Conservation (phyloP, 805 yeast genomes). For the Torulaspora indica region DNA sequence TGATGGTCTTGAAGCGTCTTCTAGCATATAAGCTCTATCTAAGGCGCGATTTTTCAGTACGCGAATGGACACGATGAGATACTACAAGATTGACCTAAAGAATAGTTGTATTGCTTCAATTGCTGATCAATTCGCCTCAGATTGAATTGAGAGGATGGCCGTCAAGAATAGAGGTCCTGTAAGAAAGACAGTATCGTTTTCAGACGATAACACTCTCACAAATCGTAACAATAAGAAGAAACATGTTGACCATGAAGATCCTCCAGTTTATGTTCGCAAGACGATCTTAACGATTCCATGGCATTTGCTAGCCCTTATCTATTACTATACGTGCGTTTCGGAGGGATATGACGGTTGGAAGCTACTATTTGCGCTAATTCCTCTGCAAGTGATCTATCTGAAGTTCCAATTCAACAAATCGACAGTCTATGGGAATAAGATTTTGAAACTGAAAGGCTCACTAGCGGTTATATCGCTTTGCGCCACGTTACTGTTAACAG, state of each 20-base stretch:
- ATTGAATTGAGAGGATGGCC: slow-evolving; percentile 15
- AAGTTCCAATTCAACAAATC: slow-evolving; percentile 34
- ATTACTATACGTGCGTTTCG: slow-evolving; percentile 32
- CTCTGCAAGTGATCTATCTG: slow-evolving; percentile 37
- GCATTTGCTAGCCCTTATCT: slow-evolving; percentile 34
- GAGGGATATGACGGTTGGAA: slow-evolving; percentile 28
- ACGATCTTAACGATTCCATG: slow-evolving; percentile 31
- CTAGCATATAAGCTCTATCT: not conserved
- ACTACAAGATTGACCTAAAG: not conserved
- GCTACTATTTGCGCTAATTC: slow-evolving; percentile 30
- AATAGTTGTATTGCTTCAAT: not conserved
- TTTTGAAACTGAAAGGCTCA: slow-evolving; percentile 29
- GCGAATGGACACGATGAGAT: not conserved
- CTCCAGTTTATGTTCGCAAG: slow-evolving; percentile 34
- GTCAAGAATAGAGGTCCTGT: slow-evolving; percentile 22
- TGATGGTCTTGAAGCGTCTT: not conserved
- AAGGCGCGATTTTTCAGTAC: not conserved
- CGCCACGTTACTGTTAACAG: slow-evolving; percentile 25
- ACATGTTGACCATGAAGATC: slow-evolving; percentile 26
- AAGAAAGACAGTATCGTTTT: slow-evolving; percentile 33
- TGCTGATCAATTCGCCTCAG: not conserved
- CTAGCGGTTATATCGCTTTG: slow-evolving; percentile 24
- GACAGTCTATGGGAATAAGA: slow-evolving; percentile 35
- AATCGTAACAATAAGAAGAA: slow-evolving; percentile 23
- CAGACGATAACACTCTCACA: slow-evolving; percentile 33